Evolutionary conservation across 2,329 filamentous ascomycete species (phyloP).

Genomic region (Phaeosphaeriaceae sp.): DNA sequence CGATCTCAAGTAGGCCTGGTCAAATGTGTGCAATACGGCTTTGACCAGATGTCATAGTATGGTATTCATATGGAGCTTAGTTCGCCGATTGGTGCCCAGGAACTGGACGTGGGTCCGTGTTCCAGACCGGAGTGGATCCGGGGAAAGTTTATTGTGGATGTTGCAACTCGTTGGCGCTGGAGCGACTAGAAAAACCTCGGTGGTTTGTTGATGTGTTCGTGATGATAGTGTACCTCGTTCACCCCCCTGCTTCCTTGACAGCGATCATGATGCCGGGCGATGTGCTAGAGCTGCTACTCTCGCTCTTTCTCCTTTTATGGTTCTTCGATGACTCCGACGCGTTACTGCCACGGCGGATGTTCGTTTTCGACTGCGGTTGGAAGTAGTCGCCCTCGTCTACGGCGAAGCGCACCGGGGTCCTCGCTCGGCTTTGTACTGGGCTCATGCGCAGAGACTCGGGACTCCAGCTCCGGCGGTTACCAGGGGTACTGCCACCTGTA

Average conservation of each 20-base stretch:
- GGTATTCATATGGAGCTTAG: not conserved
- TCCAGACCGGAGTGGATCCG: not conserved
- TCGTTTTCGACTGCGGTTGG: slow-evolving; percentile 22
- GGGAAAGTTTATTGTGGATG: not conserved
- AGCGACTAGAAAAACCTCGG: not conserved
- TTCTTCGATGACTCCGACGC: slow-evolving; percentile 29
- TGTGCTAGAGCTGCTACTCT: slow-evolving; percentile 18
- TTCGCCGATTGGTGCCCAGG: not conserved
- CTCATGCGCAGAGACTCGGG: slow-evolving; percentile 48
- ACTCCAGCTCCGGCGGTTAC: slow-evolving; percentile 35
- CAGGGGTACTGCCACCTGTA: slow-evolving; percentile 40
- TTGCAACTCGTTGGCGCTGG: not conserved
- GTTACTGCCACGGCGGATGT: slow-evolving; percentile 23
- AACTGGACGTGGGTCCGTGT: not conserved
- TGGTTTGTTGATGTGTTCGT: not conserved
- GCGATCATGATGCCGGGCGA: not conserved
- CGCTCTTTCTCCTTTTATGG: slow-evolving; percentile 35
- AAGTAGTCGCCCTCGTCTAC: slow-evolving; percentile 37
- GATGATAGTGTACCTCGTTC: not conserved
- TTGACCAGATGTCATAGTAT: not conserved
- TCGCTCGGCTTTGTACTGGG: slow-evolving; percentile 44
- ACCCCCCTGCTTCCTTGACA: not conserved
- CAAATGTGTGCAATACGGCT: not conserved
- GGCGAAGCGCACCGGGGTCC: slow-evolving; percentile 38
- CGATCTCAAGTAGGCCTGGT: not conserved